A percentile compares a stretch with the other conserved stretches of the same genome.
These are phyloP conservation scores for Botrytis sinoallii DNA, from an alignment of 2,329 filamentous ascomycete species.

Conservation along the genomic window DNA sequence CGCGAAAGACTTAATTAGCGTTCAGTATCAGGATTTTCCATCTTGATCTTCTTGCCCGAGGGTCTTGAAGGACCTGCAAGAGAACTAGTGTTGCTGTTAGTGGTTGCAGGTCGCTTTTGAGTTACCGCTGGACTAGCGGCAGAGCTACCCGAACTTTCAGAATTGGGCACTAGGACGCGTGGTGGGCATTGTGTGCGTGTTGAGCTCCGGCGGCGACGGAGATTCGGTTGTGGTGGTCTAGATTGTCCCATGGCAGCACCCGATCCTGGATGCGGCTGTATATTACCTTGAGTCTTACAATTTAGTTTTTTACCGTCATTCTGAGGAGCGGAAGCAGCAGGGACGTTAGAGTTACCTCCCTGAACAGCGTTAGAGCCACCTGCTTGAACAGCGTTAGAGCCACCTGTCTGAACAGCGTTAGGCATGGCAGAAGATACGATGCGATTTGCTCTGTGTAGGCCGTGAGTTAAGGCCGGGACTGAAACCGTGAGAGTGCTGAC, in stretches of 20 bases:
- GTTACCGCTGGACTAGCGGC: background rate
- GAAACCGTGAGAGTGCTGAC: background rate
- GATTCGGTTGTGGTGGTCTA: background rate
- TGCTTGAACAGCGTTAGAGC: background rate
- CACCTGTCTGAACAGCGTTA: background rate
- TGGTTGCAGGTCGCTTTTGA: background rate
- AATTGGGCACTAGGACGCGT: background rate
- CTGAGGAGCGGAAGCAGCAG: background rate
- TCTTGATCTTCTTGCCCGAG: background rate
- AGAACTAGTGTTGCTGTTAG: background rate
- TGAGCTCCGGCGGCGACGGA: background rate
- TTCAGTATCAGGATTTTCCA: background rate
- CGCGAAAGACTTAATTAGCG: background rate
- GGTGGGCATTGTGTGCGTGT: background rate
- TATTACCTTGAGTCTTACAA: background rate
- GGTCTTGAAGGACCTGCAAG: background rate
- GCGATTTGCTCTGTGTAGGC: background rate
- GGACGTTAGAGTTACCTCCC: accelerated
- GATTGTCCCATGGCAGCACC: background rate
- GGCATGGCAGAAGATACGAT: background rate
- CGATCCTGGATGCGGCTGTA: background rate
- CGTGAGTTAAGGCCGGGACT: no score
- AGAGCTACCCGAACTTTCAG: background rate
- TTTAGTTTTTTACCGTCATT: background rate
- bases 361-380: background rate